Percentiles rank a stretch among this genome's conserved stretches.
Evolutionary conservation across 2,329 filamentous ascomycete genomes (phyloP).

Genomic region (Colletotrichum sublineola): DNA sequence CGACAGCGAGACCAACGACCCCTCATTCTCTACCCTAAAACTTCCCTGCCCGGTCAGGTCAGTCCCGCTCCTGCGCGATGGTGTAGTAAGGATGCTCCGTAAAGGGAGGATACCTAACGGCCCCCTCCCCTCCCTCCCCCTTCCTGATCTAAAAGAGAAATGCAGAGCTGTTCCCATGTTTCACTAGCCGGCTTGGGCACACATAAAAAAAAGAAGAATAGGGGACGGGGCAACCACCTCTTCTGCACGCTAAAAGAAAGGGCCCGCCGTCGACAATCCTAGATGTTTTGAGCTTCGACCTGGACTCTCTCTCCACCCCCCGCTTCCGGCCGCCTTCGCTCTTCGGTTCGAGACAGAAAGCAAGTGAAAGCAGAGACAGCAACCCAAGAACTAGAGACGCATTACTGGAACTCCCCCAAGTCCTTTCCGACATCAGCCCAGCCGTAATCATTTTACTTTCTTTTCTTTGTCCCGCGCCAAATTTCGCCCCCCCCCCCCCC

Average conservation of each 20-base stretch:
- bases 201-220: slow-evolving; percentile 18
- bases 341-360: slow-evolving; percentile 14
- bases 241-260: slow-evolving; percentile 42
- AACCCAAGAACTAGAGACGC: not conserved
- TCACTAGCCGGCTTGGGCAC: slow-evolving; percentile 37
- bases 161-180: slow-evolving; percentile 33
- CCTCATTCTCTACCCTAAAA: slow-evolving; percentile 29
- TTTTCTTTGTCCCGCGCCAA: slow-evolving; percentile 3
- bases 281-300: slow-evolving; percentile 39
- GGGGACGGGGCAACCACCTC: slow-evolving; percentile 26
- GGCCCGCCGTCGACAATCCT: slow-evolving; percentile 38
- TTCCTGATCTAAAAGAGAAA: too few species aligned
- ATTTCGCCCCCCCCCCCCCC: too few species aligned
- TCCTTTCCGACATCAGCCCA: slow-evolving; percentile 17
- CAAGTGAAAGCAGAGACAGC: slow-evolving; percentile 25
- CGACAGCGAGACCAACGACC: slow-evolving; percentile 15
- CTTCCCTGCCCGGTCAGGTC: slow-evolving; percentile 25
- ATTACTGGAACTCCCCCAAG: slow-evolving; percentile 8
- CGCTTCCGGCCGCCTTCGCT: slow-evolving; percentile 35
- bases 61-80: slow-evolving; percentile 29
- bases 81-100: too few species aligned
- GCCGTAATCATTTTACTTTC: slow-evolving; percentile 5
- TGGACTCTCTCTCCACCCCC: slow-evolving; percentile 39
- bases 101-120: slow-evolving; percentile 10
- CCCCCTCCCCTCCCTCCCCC: too few species aligned